Base-by-base conservation (phyloP, 805 yeast genomes). In the Zygosaccharomyces lentus region DNA sequence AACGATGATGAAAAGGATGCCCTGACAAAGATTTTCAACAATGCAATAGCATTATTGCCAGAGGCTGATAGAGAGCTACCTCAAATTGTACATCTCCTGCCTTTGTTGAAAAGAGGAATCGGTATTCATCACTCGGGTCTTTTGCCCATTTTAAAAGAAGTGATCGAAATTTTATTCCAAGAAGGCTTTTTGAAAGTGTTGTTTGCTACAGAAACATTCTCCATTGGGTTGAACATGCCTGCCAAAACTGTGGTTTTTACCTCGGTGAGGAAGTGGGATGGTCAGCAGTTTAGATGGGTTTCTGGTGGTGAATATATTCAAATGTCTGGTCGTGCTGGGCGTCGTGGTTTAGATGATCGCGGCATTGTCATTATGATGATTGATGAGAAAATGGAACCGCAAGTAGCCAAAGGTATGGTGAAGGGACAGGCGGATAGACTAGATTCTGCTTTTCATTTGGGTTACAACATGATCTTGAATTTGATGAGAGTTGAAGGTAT, bases 281-380 rank as follows among this genome's bases (percentile, higher is more conserved):
- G 99, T 58, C 81, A 80, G 52, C 95, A 91, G 15, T 89, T 91
- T 75, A 82, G 99, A 69, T 93, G 99, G 99, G 97, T 93, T 26
- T 87, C 96, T 46, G 99, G 99, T 49, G 99, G 99, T 73, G 99
- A 93, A 70, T 93, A 93, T 69, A 93, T 93, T 62, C 99, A 93
- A 71, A 93, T 93, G 99, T 87, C 96, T 37, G 99, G 99, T 55
- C 82, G 99, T 69, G 99, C 99, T 17, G 99, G 99, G 58, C 90
- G 99, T 75, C 87, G 99, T 77, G 99, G 99, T 62, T 77, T 93
- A 57, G 99, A 93, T 76, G 99, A 93, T 66, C 84, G 99, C 66
- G 99, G 99, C 71, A 89, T 93, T 67, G 99, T 93, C 41, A 93
- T 93, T 55, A 87, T 93, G 93, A 93, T 93, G 99, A 89, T 93